These are phyloP conservation scores for Suillus bovinus DNA, from an alignment of 768 basidiomycete genomes.

Conservation along the genomic window DNA sequence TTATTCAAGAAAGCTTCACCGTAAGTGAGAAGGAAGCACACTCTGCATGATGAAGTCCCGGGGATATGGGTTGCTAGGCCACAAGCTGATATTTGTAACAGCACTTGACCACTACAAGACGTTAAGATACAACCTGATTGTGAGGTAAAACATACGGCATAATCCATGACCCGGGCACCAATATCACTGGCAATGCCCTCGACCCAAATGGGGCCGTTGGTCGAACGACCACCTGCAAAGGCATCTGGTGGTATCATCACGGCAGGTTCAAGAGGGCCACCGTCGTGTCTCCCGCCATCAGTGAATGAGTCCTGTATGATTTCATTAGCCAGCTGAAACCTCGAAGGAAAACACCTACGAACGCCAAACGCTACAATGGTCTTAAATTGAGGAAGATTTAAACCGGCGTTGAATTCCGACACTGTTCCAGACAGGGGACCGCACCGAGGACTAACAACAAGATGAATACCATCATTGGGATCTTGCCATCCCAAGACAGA, in stretches of 20 bases:
- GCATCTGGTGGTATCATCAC: constrained; percentile 44
- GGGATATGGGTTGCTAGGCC: constrained; percentile 49
- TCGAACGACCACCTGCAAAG: constrained; percentile 49
- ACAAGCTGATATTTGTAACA: constrained; percentile 46
- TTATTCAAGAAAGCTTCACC: background rate
- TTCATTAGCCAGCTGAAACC: background rate
- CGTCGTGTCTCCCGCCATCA: constrained; percentile 49
- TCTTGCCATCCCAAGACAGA: constrained; percentile 13
- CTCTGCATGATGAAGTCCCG: constrained; percentile 53
- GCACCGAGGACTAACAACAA: constrained; percentile 48
- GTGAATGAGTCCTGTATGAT: constrained; percentile 47
- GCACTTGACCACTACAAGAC: constrained; percentile 37
- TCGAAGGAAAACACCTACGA: constrained; percentile 12
- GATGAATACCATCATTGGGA: constrained; percentile 31
- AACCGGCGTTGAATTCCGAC: constrained; percentile 51
- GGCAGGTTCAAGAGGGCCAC: constrained; percentile 41
- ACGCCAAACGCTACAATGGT: constrained; percentile 58
- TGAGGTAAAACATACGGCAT: constrained; percentile 40
- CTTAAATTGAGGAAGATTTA: constrained; percentile 36
- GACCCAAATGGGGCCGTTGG: constrained; percentile 53
- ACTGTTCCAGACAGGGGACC: constrained; percentile 40
- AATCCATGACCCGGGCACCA: constrained; percentile 47
- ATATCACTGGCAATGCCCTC: constrained; percentile 44
- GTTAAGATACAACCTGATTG: background rate
- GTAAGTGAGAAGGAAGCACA: constrained; percentile 7